phyloP scores from a whole-genome alignment of 225 moss, liverwort and hornwort genomes.

The Lunularia cruciata region DNA sequence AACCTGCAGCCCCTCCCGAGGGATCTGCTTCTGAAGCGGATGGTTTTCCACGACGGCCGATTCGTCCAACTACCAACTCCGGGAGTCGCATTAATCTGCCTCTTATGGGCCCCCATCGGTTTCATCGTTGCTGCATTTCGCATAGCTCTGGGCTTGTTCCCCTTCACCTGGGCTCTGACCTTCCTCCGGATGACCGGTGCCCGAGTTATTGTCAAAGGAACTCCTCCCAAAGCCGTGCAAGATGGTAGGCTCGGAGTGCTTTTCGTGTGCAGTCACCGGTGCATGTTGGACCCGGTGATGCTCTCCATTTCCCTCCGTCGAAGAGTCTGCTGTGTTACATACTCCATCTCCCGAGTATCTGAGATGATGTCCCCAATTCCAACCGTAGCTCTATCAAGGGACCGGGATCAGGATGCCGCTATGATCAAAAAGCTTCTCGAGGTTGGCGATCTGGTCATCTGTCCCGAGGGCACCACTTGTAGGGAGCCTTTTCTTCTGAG shows the following conservation, averaged over 20 bases:
- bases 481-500: constrained; percentile 57
- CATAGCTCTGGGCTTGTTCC: constrained; percentile 38
- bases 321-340: constrained; percentile 50
- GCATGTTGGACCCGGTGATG: constrained; percentile 54
- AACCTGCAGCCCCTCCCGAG: constrained; percentile 20
- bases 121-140: constrained; percentile 52
- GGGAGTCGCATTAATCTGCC: constrained; percentile 36
- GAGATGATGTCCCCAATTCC: constrained; percentile 52
- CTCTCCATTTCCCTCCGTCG: constrained; percentile 48
- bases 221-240: constrained; percentile 33
- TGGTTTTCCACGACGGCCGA: constrained; percentile 76
- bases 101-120: constrained; percentile 61
- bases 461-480: constrained; percentile 63
- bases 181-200: constrained; percentile 44
- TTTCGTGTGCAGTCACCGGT: constrained; percentile 57
- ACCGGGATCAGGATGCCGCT: constrained; percentile 50
- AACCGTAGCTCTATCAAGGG: constrained; percentile 41
- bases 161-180: constrained; percentile 33
- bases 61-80: constrained; percentile 60
- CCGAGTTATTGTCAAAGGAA: constrained; percentile 47
- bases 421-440: constrained; percentile 43
- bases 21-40: constrained; percentile 43
- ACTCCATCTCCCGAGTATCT: constrained; percentile 55
- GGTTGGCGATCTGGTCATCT: constrained; percentile 50
- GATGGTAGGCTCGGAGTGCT: constrained; percentile 43